Conservation (phyloP, 2,329 filamentous ascomycete species). For the Ophiostoma himal-ulmi region DNA sequence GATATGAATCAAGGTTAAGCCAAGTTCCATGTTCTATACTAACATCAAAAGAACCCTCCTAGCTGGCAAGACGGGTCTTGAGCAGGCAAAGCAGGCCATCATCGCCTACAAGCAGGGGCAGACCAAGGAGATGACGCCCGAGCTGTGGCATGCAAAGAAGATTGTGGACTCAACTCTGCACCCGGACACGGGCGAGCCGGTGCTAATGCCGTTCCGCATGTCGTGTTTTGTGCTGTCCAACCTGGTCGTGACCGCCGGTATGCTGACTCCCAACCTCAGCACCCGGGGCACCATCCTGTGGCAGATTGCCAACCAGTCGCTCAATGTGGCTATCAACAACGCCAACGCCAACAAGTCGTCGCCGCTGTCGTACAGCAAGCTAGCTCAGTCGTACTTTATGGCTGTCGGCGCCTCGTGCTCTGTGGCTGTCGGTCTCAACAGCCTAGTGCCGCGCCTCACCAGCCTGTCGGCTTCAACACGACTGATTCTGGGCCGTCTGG, state of each 20-base stretch:
- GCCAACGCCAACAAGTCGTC: conserved; percentile 98
- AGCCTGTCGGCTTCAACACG: conserved; percentile 67
- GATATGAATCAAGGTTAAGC: no score
- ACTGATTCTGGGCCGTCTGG: conserved; percentile 73
- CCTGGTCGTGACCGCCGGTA: conserved; percentile 87
- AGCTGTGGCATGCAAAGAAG: conserved; percentile 95
- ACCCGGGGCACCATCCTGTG: conserved; percentile 82
- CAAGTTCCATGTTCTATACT: neutral
- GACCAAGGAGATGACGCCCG: conserved; percentile 72
- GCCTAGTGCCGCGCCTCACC: conserved; percentile 78
- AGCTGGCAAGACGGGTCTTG: conserved; percentile 69
- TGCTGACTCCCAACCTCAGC: conserved; percentile 34
- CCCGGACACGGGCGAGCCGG: conserved; percentile 87
- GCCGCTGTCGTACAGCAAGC: conserved; percentile 70
- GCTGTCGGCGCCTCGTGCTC: conserved; percentile 91
- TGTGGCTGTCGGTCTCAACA: conserved; percentile 87
- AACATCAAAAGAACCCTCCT: conserved; percentile 65
- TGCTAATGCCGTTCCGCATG: conserved; percentile 95
- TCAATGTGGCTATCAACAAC: conserved; percentile 97
- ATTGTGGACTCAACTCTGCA: conserved; percentile 94
- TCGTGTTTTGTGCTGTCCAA: conserved; percentile 92
- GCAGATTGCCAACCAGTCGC: conserved; percentile 94
- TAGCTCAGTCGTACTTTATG: conserved; percentile 83
- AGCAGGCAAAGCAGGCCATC: conserved; percentile 77
- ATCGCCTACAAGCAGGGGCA: conserved; percentile 82